Conservation (phyloP, 1,284 basidiomycete species). For the Ceratobasidium papillatum region DNA sequence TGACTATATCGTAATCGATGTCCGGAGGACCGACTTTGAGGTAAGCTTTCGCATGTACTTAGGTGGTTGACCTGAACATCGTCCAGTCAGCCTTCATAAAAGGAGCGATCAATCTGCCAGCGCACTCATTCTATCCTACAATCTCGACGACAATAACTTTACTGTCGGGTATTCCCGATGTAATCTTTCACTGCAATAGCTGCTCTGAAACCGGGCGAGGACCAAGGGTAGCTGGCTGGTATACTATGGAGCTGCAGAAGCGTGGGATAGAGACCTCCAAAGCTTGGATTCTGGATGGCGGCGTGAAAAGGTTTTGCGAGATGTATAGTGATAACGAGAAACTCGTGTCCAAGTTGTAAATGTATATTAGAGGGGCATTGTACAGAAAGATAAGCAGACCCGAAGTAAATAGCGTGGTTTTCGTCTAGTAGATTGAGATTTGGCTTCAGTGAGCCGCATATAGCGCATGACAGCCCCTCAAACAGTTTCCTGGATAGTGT, state of each 20-base stretch:
- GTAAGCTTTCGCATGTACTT: slow-evolving; percentile 24
- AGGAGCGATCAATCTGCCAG: slow-evolving; percentile 52
- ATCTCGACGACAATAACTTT: slow-evolving; percentile 48
- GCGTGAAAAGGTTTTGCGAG: slow-evolving; percentile 46
- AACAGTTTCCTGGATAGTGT: background rate
- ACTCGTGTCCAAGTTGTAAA: slow-evolving; percentile 38
- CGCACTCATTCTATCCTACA: slow-evolving; percentile 51
- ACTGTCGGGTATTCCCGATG: slow-evolving; percentile 48
- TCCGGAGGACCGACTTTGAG: slow-evolving; percentile 45
- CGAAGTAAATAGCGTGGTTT: background rate
- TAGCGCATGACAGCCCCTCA: background rate
- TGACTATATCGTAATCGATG: slow-evolving; percentile 45
- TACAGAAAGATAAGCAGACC: too few species aligned
- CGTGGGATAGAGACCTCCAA: slow-evolving; percentile 41
- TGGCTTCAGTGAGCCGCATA: background rate
- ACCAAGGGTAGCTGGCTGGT: slow-evolving; percentile 50
- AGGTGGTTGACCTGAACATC: background rate
- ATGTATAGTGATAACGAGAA: slow-evolving; percentile 38
- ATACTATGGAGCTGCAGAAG: slow-evolving; percentile 47
- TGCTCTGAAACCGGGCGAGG: slow-evolving; percentile 48
- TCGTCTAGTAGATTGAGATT: background rate
- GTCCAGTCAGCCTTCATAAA: slow-evolving; percentile 47
- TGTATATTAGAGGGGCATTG: background rate
- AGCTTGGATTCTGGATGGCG: slow-evolving; percentile 49
- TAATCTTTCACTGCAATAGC: slow-evolving; percentile 52